Base-by-base conservation (phyloP, 306 rosid genomes). In the Begonia masoniana region DNA sequence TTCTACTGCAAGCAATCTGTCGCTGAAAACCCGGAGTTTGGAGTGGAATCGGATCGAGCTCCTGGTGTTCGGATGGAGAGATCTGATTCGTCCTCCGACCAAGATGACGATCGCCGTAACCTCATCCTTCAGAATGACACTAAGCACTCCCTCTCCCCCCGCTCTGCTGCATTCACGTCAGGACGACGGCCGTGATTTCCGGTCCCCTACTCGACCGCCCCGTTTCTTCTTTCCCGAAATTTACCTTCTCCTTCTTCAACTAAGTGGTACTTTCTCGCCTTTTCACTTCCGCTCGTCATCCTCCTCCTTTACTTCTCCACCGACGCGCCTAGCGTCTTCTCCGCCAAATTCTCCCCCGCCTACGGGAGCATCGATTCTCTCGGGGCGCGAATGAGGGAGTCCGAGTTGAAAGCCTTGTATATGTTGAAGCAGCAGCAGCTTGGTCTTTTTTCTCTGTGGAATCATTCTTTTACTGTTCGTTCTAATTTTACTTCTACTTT, bases 361-460 rank as follows among this genome's bases (percentile, higher is more conserved):
- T 58, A 47, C 13, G 15, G 15, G 8, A 50, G 10, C 45, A 50
- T 60, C 47, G 78, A 68, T 63, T 74, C 77, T 4, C 35, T 75
- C 61, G 1, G 72, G 42, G 82, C 71, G 26, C 70, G 65, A 57
- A 67, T 85, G 77, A 82, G 67, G 61, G 97, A 91, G 57, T 78
- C 96, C 8, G 96, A 91, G 68, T 59, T 91, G 53, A 87, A 78
- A 21, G 97, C 97, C 52, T 85, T 91, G 43, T 47, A 62, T 68
- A 75, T 85, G 71, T 61, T 89, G 58, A 67, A 79, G 48, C 70
- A 61, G 52, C 97, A 89, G 56, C 89, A 76, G 51, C 60, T 69
- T 3, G 65, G 68, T 23, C 91, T 91, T 23, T 66, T 86, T 60
- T 45, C 65, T 17, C 71, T 70, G 16, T 83, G 81, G 91, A 85